A percentile compares a stretch with the other conserved stretches of the same genome.
These are phyloP conservation scores for Metarhizium humberi DNA, from an alignment of 2,329 filamentous ascomycete species.

Conservation along the genomic window DNA sequence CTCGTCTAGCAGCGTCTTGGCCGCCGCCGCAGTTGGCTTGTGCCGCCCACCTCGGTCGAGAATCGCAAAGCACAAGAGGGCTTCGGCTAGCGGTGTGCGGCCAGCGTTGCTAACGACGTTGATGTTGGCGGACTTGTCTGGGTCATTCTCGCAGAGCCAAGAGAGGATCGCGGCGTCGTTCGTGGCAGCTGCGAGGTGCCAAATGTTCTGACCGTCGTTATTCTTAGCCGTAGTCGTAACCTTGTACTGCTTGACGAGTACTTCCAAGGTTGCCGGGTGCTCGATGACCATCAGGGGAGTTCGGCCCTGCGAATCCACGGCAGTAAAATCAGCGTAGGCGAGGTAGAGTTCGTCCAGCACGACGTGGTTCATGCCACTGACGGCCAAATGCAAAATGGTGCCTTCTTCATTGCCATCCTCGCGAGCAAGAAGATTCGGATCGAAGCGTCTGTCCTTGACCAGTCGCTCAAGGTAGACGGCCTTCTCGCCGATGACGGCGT, in stretches of 20 bases:
- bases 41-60: not conserved
- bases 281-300: slow-evolving; percentile 28
- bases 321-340: slow-evolving; percentile 17
- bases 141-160: slow-evolving; percentile 22
- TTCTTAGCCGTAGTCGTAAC: slow-evolving; percentile 21
- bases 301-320: slow-evolving; percentile 17
- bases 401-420: slow-evolving; percentile 7
- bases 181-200: slow-evolving; percentile 27
- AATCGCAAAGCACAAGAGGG: slow-evolving; percentile 14
- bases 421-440: slow-evolving; percentile 15
- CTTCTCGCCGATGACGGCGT: slow-evolving; percentile 17
- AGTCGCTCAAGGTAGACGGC: slow-evolving; percentile 17
- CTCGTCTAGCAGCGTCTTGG: not conserved
- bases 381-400: slow-evolving; percentile 23
- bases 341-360: slow-evolving; percentile 19
- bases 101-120: slow-evolving; percentile 10
- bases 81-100: slow-evolving; percentile 22
- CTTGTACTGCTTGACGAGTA: slow-evolving; percentile 16
- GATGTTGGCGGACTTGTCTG: slow-evolving; percentile 18
- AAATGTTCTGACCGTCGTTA: slow-evolving; percentile 23
- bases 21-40: rapidly evolving
- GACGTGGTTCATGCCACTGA: slow-evolving; percentile 13
- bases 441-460: slow-evolving; percentile 19
- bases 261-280: slow-evolving; percentile 12
- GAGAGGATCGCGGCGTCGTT: slow-evolving; percentile 19